A percentile compares a stretch with the other conserved stretches of the same genome.
phyloP scores from a whole-genome alignment of 208 protist genomes.

The Angomonas deanei region DNA sequence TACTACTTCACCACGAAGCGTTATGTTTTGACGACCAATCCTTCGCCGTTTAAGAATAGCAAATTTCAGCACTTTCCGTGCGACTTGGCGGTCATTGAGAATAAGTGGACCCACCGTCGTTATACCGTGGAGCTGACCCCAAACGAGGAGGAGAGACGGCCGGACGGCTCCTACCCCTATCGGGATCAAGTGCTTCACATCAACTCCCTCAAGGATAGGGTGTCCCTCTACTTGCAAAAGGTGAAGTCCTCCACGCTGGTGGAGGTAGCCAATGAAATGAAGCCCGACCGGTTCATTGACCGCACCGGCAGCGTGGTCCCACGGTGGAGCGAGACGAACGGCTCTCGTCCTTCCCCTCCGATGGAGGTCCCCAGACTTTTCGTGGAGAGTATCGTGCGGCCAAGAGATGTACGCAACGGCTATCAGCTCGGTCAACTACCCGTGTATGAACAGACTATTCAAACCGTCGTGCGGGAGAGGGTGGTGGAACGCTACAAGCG shows the following conservation, averaged over 20 bases:
- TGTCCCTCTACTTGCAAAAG: constrained; percentile 59
- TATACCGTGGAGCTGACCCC: constrained; percentile 19
- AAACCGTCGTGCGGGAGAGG: constrained; percentile 28
- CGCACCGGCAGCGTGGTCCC: constrained; percentile 10
- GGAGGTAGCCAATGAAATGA: constrained; percentile 33
- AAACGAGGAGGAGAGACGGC: not conserved
- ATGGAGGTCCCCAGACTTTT: constrained; percentile 7
- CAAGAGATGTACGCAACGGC: constrained; percentile 41
- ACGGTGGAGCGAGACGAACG: constrained; percentile 2
- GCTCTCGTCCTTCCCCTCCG: not conserved
- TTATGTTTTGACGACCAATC: constrained; percentile 62
- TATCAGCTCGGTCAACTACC: constrained; percentile 49
- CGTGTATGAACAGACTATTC: constrained; percentile 41
- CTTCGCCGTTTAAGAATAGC: constrained; percentile 31
- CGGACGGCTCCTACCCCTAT: not conserved
- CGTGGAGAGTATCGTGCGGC: constrained; percentile 29
- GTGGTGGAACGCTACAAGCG: constrained; percentile 30
- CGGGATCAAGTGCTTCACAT: constrained; percentile 20
- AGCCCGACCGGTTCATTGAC: constrained; percentile 43
- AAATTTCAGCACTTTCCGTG: constrained; percentile 55
- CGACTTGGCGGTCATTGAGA: constrained; percentile 65
- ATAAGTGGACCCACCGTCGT: constrained; percentile 36
- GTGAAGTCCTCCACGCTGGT: constrained; percentile 40
- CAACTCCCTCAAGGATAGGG: constrained; percentile 49
- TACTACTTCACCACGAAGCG: constrained; percentile 62